Evolutionary conservation across 345 rosid species (phyloP), one percentile per base, ranked within the genome.

Genomic region (Kandelia obovata): DNA sequence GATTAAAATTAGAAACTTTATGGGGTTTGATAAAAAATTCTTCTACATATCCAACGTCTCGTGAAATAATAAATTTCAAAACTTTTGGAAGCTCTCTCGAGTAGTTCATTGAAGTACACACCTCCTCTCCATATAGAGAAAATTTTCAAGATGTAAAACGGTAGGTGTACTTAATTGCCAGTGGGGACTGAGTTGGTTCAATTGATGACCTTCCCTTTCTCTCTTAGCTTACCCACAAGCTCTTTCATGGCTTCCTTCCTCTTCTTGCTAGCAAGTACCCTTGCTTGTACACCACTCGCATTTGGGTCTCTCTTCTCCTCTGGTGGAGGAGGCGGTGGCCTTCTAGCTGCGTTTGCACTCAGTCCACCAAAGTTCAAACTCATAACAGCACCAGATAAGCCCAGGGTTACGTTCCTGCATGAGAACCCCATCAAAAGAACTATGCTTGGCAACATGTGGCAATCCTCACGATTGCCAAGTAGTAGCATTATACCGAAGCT

Each of bases 211-310:
- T 88, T 89, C 57, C 91, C 97, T 82, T 78, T 71, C 81, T 90
- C 93, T 71, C 89, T 85, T 69, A 88, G 79, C 75, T 81, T 89
- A 61, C 88, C 86, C 8, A 86, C 53, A 6, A 63, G 62, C 59
- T 80, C 74, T 73, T 83, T 83, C 83, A 83, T 59, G 57, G 82
- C 82, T 58, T 80, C 84, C 67, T 80, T 83, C 82, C 86, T 78
- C 74, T 72, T 83, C 85, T 84, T 91, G 79, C 96, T 95, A 9
- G 97, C 97, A n/a, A 89, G 67, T 31, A 94, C 81, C 73, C 87
- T 91, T 1, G 96, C 98, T 69, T 77, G 92, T 49, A 89, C 80
- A 9, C 96, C 96, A n/a, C 85, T 89, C 75, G 88, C 71, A 68
- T 66, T 87, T 0, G 92, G 98, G 77, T 88, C 96, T 69, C 77